These are phyloP conservation scores for Immersiporthe knoxdaviesiana DNA, from an alignment of 2,329 filamentous ascomycete species.

Conservation along the genomic window DNA sequence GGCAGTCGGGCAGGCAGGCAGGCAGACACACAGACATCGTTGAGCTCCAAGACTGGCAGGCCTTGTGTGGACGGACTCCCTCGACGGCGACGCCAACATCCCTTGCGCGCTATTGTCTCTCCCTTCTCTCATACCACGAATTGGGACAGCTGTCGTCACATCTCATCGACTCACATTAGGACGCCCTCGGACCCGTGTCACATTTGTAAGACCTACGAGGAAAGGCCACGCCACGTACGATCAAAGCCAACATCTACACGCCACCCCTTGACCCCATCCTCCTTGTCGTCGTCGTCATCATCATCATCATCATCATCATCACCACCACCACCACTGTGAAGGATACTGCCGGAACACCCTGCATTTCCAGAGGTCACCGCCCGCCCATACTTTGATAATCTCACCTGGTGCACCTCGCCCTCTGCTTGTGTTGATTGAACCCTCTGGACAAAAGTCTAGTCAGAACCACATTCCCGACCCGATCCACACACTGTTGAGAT, in stretches of 20 bases:
- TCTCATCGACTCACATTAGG: conserved; percentile 3
- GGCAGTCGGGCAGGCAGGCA: too few species aligned
- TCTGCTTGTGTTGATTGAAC: background rate
- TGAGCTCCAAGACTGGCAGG: too few species aligned
- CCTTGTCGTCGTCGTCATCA: background rate
- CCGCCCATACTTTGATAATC: background rate
- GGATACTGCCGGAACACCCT: background rate
- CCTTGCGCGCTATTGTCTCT: background rate
- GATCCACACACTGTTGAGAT: background rate
- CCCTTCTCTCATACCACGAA: background rate
- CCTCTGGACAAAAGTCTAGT: background rate
- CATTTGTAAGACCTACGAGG: background rate
- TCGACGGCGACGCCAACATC: too few species aligned
- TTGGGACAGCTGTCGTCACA: conserved; percentile 13
- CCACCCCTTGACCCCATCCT: background rate
- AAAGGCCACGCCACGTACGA: background rate
- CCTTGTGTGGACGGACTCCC: too few species aligned
- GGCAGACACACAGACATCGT: too few species aligned
- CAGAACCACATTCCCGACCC: background rate
- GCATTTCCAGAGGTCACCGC: background rate
- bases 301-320: too few species aligned
- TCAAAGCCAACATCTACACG: background rate
- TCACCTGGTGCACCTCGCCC: background rate
- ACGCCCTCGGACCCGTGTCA: background rate
- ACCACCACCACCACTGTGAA: too few species aligned